Base-by-base conservation (phyloP, 2,329 filamentous ascomycete genomes). In the Dendrostoma leiphaemia region DNA sequence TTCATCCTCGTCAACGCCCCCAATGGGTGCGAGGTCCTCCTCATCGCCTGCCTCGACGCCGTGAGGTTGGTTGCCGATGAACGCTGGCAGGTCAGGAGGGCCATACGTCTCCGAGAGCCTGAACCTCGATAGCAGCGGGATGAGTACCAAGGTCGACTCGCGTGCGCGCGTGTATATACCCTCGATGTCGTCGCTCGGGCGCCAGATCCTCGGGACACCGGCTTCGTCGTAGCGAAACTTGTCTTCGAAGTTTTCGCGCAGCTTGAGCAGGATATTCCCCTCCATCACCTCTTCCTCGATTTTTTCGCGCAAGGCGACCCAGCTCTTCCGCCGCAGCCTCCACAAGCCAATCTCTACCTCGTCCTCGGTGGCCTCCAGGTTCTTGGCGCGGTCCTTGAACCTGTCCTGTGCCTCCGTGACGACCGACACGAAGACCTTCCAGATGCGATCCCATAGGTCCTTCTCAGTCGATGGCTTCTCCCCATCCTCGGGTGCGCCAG, bases 211-310 rank as follows among this genome's bases (percentile, higher is more conserved):
- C 5, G 94, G 94, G 4, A 99, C 94, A 24, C 94, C 94, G 6
- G 86, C 85, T 56, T 97, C 92, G 65, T 99, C 94, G 65, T 99
- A 99, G 60, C 94, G 88, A 82, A 99, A 99, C 73, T 96, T 97
- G 75, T 99, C 94, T 73, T 99, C 94, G 62, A 99, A 99, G 75
- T 97, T 97, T 71, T 99, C 94, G 32, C 94, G 85, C 48, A 99
- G 83, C 77, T 99, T 99, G 62, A 97, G 79, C 31, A 97, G 77
- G 51, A 99, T 85, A 67, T 97, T 99, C 64, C 93, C 93, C 74
- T 97, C 94, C 85, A 96, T 96, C 67, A 97, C 90, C 72, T 99
- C 94, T 67, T 99, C 94, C 32, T 97, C 93, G 59, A 99, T 89
- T 76, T 90, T 94, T 56, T 91, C 87, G 43, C 90, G 84, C 58